A percentile compares a stretch with the other conserved stretches of the same genome.
These are phyloP conservation scores for Thalassiosira pacifica DNA, from an alignment of 352 stramenopile species.

Conservation along the genomic window DNA sequence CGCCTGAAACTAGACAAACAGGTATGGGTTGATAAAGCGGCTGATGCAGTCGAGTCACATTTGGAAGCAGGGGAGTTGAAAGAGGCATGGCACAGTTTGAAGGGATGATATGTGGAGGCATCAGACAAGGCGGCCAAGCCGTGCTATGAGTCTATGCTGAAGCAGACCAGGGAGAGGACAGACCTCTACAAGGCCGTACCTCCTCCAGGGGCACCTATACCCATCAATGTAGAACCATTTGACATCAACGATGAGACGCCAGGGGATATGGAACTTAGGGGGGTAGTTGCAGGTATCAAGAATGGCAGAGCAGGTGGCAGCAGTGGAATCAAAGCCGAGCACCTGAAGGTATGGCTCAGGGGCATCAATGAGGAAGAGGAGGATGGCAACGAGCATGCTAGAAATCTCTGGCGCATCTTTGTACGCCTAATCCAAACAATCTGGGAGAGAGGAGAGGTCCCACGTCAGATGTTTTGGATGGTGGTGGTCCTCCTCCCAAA, in stretches of 20 bases:
- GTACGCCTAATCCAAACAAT: not conserved
- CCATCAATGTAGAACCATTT: not conserved
- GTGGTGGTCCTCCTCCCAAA: not conserved
- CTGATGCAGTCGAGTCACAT: too few species aligned
- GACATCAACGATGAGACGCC: not conserved
- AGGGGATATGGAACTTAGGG: not conserved
- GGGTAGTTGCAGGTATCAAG: not conserved
- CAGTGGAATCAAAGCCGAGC: not conserved
- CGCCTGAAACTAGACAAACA: too few species aligned
- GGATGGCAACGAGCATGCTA: not conserved
- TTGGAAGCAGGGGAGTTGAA: too few species aligned
- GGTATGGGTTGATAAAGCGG: too few species aligned
- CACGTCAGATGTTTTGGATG: not conserved
- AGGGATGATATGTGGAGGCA: too few species aligned
- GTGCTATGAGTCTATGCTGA: too few species aligned
- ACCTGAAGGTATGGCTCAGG: not conserved
- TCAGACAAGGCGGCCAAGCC: too few species aligned
- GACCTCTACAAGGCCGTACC: too few species aligned
- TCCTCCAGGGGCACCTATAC: not conserved
- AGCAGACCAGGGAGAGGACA: too few species aligned
- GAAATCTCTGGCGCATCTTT: not conserved
- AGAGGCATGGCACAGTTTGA: too few species aligned
- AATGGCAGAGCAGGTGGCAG: not conserved
- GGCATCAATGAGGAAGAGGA: not conserved
- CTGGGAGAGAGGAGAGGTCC: not conserved